phyloP scores from a whole-genome alignment of 345 rosid genomes.

The rapeseed (Brassica napus) region Da-Ae NC_063451.1:36838001-36838500 shows the following conservation, averaged over 20 bases:
- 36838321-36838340: conserved; percentile 84
- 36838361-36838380: conserved; percentile 1
- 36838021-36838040: background rate
- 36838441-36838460: conserved; percentile 84
- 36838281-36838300: conserved; percentile 92
- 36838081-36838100: background rate
- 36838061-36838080: background rate
- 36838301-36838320: conserved; percentile 97
- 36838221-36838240: conserved; percentile 85
- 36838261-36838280: conserved; percentile 94
- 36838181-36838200: conserved; percentile 97
- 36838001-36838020: background rate
- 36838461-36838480: conserved; percentile 75
- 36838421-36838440: conserved; percentile 83
- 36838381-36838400: no score
- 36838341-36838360: conserved; percentile 15
- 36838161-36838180: conserved; percentile 70
- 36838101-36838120: background rate
- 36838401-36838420: conserved; percentile 42
- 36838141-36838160: background rate
- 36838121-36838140: conserved; percentile 7
- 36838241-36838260: conserved; percentile 90
- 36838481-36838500: conserved; percentile 74
- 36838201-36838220: conserved; percentile 90
- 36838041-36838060: background rate